Evolutionary conservation across 306 rosid species (phyloP).

Genomic region (Lablab purpureus): DNA sequence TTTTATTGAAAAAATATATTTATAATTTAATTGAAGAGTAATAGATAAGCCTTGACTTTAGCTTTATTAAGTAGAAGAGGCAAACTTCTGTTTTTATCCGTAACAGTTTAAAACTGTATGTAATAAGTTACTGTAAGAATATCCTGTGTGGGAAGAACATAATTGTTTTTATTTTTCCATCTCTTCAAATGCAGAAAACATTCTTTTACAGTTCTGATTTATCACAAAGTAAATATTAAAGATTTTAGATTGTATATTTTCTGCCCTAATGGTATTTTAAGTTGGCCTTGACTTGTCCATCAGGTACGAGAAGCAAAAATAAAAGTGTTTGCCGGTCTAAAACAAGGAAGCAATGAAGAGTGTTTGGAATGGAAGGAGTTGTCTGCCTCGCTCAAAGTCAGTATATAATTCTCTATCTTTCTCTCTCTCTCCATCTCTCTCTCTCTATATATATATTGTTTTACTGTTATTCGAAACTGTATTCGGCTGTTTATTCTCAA

Average conservation of each 20-base stretch:
- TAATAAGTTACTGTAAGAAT: slow-evolving; percentile 8
- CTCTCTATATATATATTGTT: too few relatives aligned
- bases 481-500: slow-evolving; percentile 31
- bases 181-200: slow-evolving; percentile 22
- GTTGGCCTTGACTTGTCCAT: slow-evolving; percentile 45
- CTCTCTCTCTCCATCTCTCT: too few relatives aligned
- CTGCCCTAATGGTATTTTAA: slow-evolving; percentile 34
- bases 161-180: slow-evolving; percentile 2
- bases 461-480: slow-evolving; percentile 1
- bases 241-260: slow-evolving; percentile 32
- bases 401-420: not conserved
- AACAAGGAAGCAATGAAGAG: slow-evolving; percentile 80
- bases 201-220: slow-evolving; percentile 7
- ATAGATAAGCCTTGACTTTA: slow-evolving; percentile 9
- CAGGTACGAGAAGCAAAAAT: slow-evolving; percentile 92
- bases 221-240: not conserved
- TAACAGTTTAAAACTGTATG: too few relatives aligned
- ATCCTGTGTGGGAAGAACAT: not conserved
- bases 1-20: not conserved
- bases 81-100: not conserved
- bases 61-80: not conserved
- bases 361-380: slow-evolving; percentile 73
- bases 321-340: slow-evolving; percentile 74
- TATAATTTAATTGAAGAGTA: not conserved
- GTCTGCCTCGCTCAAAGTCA: slow-evolving; percentile 75